phyloP scores from a whole-genome alignment of 129 eudicot genomes.

The Flaveria sonorensis region DNA sequence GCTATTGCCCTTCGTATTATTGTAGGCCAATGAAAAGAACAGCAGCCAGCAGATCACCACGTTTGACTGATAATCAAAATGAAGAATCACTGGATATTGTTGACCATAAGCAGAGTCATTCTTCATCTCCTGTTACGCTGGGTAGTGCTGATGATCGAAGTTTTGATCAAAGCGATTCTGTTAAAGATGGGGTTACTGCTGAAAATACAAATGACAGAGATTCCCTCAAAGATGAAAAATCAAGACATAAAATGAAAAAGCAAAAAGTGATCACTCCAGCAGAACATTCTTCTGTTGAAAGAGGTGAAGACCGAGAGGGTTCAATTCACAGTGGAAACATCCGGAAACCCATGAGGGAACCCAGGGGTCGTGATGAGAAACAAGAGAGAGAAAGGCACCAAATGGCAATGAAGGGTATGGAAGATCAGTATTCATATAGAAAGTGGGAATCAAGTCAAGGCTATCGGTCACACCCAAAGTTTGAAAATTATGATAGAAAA shows the following conservation, averaged over 20 bases:
- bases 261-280: slow-evolving; percentile 47
- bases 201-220: slow-evolving; percentile 39
- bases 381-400: slow-evolving; percentile 52
- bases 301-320: slow-evolving; percentile 62
- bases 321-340: slow-evolving; percentile 42
- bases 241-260: slow-evolving; percentile 43
- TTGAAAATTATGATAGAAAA: slow-evolving; percentile 58
- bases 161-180: slow-evolving; percentile 40
- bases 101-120: slow-evolving; percentile 52
- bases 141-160: slow-evolving; percentile 52
- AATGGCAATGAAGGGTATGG: slow-evolving; percentile 46
- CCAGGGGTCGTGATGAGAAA: slow-evolving; percentile 59
- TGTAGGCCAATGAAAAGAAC: slow-evolving; percentile 62
- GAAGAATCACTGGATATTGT: slow-evolving; percentile 63
- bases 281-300: slow-evolving; percentile 49
- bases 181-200: slow-evolving; percentile 33
- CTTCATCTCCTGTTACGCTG: slow-evolving; percentile 44
- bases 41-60: slow-evolving; percentile 52
- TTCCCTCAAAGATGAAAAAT: slow-evolving; percentile 40
- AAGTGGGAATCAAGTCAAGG: slow-evolving; percentile 58
- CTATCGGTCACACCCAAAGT: slow-evolving; percentile 47
- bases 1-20: slow-evolving; percentile 3
- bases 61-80: slow-evolving; percentile 43
- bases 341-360: slow-evolving; percentile 47
- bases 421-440: slow-evolving; percentile 27